These are phyloP conservation scores for Backusella morwellensis DNA, from an alignment of 192 early-diverging fungal genomes.

Conservation along the genomic window DNA sequence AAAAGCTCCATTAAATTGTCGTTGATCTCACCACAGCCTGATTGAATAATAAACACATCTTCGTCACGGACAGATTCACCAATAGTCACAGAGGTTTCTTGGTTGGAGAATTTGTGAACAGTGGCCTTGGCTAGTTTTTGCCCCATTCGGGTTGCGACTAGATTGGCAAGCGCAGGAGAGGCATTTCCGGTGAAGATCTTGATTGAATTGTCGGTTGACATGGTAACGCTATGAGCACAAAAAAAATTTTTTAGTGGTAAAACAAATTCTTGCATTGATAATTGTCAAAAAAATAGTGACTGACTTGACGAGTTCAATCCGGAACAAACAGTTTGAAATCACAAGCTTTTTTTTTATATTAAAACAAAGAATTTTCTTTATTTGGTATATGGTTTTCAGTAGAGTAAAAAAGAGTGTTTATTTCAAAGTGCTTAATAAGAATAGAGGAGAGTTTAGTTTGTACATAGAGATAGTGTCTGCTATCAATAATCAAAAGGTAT, in stretches of 20 bases:
- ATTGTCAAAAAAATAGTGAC: background rate
- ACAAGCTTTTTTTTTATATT: background rate
- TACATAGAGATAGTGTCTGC: background rate
- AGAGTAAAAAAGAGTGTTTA: background rate
- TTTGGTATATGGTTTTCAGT: background rate
- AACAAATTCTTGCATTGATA: background rate
- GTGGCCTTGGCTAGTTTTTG: slow-evolving; percentile 87
- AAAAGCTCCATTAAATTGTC: slow-evolving; percentile 96
- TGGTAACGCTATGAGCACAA: background rate
- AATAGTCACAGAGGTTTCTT: slow-evolving; percentile 73
- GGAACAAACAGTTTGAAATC: background rate
- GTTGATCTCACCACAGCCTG: slow-evolving; percentile 81
- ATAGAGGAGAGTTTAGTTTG: background rate
- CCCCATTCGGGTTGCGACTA: slow-evolving; percentile 91
- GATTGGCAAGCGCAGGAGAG: slow-evolving; percentile 84
- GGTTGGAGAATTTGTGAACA: slow-evolving; percentile 96
- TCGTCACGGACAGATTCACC: slow-evolving; percentile 94
- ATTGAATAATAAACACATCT: slow-evolving; percentile 96
- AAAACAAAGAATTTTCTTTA: background rate
- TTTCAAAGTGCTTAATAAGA: background rate
- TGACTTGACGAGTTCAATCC: background rate
- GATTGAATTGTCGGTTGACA: slow-evolving; percentile 77
- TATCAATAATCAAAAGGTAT: background rate
- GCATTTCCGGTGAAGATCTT: slow-evolving; percentile 97
- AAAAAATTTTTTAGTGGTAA: background rate